Evolutionary conservation across 306 rosid species (phyloP).

Genomic region (Medicago lupulina): DNA sequence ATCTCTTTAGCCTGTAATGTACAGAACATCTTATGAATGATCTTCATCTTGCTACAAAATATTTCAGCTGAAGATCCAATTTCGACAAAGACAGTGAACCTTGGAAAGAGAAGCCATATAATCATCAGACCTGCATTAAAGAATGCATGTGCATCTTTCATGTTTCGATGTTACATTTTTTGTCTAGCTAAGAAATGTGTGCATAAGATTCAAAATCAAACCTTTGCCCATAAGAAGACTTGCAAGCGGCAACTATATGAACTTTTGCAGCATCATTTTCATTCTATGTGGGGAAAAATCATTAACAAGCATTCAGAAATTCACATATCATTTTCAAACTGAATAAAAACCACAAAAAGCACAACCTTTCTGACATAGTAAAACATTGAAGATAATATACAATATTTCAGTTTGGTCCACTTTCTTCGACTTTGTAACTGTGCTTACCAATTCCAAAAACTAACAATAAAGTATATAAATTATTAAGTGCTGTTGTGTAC

Average conservation of each 20-base stretch:
- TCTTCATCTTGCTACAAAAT: slow-evolving; percentile 16
- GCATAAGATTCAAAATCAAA: slow-evolving; percentile 38
- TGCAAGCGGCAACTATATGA: slow-evolving; percentile 70
- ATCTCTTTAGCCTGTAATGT: slow-evolving; percentile 7
- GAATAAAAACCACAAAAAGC: background rate
- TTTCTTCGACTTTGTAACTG: background rate
- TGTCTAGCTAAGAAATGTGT: slow-evolving; percentile 7
- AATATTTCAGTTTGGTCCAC: background rate
- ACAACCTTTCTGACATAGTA: background rate
- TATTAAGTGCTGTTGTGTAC: background rate
- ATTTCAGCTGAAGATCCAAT: slow-evolving; percentile 57
- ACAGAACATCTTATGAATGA: slow-evolving; percentile 21
- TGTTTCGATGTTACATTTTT: slow-evolving; percentile 29
- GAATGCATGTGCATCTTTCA: slow-evolving; percentile 25
- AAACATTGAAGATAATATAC: background rate
- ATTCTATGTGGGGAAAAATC: slow-evolving; percentile 51
- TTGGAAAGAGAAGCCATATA: slow-evolving; percentile 88
- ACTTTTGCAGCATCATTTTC: slow-evolving; percentile 65
- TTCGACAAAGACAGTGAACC: slow-evolving; percentile 86
- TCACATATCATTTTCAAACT: slow-evolving; percentile 15
- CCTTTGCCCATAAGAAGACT: slow-evolving; percentile 89
- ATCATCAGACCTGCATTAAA: slow-evolving; percentile 78
- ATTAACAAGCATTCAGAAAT: slow-evolving; percentile 21
- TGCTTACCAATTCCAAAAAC: slow-evolving; percentile 30
- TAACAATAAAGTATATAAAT: background rate